These are phyloP conservation scores for Podila epicladia DNA, from an alignment of 192 early-diverging fungal species.

Conservation along the genomic window DNA sequence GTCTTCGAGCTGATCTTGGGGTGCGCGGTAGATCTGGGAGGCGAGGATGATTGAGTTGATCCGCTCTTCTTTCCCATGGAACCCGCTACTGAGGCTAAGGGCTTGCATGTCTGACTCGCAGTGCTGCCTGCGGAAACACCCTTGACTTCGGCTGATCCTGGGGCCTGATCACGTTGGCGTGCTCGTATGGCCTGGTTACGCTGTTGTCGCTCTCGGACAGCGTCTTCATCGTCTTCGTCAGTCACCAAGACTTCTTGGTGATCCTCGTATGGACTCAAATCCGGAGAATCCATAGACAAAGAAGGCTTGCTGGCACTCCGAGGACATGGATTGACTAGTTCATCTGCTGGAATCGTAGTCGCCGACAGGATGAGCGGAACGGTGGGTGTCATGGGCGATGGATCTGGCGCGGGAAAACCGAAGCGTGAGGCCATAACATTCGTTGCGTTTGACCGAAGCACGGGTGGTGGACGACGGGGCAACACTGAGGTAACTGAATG, in stretches of 20 bases:
- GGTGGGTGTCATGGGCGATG: background rate
- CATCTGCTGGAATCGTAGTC: background rate
- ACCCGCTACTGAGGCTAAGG: no score
- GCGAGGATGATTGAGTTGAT: background rate
- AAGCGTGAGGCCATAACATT: background rate
- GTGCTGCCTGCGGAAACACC: no score
- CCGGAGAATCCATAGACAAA: background rate
- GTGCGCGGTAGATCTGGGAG: background rate
- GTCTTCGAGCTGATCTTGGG: background rate
- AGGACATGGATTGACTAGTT: background rate
- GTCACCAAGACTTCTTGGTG: constrained; percentile 33
- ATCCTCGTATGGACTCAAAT: constrained; percentile 9
- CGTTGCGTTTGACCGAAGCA: background rate
- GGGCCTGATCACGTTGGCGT: background rate
- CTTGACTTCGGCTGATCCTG: background rate
- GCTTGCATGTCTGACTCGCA: no score
- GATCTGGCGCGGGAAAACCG: background rate
- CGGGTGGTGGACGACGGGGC: background rate
- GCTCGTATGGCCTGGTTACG: background rate
- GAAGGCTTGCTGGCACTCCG: background rate
- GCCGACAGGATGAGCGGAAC: background rate
- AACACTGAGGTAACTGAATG: background rate
- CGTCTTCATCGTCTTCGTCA: background rate
- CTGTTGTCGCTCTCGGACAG: background rate
- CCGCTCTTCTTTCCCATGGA: background rate